Percentiles rank a stretch among this genome's conserved stretches.
phyloP scores from a whole-genome alignment of 2,329 filamentous ascomycete species.

The Colletotrichum sp. region DNA sequence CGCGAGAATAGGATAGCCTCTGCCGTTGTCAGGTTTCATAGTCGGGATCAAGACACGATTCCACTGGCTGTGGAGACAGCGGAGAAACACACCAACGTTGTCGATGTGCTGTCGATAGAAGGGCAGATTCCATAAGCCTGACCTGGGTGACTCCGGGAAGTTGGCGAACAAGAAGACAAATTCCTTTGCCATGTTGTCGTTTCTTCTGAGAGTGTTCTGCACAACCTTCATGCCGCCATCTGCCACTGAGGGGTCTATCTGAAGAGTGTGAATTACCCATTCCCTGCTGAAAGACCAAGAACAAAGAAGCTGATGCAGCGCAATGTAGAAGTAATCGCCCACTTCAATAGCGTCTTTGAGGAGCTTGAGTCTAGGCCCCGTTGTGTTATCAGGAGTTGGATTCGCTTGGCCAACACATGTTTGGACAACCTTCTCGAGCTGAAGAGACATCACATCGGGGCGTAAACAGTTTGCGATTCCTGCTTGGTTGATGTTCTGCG shows the following conservation, averaged over 20 bases:
- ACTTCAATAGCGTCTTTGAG: conserved; percentile 59
- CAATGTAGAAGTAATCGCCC: conserved; percentile 68
- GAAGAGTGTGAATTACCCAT: conserved; percentile 32
- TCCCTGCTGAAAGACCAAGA: conserved; percentile 49
- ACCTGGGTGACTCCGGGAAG: conserved; percentile 36
- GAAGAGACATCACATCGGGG: not conserved
- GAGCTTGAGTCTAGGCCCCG: conserved; percentile 52
- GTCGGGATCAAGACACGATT: conserved; percentile 32
- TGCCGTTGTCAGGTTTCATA: conserved; percentile 29
- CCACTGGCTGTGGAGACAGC: conserved; percentile 47
- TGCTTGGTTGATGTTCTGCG: not conserved
- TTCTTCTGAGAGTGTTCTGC: conserved; percentile 40
- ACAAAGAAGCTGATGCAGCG: conserved; percentile 70
- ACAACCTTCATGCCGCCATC: conserved; percentile 39
- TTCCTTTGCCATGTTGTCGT: conserved; percentile 31
- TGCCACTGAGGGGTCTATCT: conserved; percentile 13
- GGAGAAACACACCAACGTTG: conserved; percentile 49
- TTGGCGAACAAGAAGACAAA: conserved; percentile 37
- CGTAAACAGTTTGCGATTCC: not conserved
- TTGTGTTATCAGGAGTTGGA: not conserved
- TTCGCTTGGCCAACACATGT: not conserved
- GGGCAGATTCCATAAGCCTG: conserved; percentile 1
- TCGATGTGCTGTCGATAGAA: conserved; percentile 24
- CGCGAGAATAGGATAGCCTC: conserved; percentile 59
- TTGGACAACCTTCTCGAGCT: not conserved